Evolutionary conservation across 345 rosid species (phyloP).

Genomic region (Capsella bursapastoris): DNA sequence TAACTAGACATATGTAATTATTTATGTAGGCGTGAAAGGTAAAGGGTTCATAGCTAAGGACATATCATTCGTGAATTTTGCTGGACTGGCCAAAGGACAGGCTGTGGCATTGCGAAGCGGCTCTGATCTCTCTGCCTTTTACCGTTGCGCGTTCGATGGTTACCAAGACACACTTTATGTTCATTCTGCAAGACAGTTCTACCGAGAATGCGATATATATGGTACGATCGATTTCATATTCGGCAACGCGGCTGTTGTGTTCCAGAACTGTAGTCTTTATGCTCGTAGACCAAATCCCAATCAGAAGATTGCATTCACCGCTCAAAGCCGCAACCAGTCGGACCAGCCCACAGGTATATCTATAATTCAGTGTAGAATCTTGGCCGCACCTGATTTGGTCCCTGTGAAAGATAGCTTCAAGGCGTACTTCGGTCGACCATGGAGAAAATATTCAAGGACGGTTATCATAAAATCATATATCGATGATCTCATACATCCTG

Average conservation of each 20-base stretch:
- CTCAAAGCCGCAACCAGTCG: slow-evolving; percentile 71
- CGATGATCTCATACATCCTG: slow-evolving; percentile 69
- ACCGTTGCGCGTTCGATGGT: slow-evolving; percentile 65
- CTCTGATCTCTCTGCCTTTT: slow-evolving; percentile 73
- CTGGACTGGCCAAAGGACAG: slow-evolving; percentile 74
- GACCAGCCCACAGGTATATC: slow-evolving; percentile 71
- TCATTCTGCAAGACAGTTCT: slow-evolving; percentile 72
- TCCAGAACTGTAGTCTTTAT: slow-evolving; percentile 70
- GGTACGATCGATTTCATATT: slow-evolving; percentile 81
- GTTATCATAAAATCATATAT: slow-evolving; percentile 56
- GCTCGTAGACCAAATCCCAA: slow-evolving; percentile 67
- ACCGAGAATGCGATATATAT: slow-evolving; percentile 72
- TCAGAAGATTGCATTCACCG: slow-evolving; percentile 67
- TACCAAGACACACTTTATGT: slow-evolving; percentile 85
- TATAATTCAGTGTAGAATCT: slow-evolving; percentile 60
- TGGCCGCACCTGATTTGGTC: slow-evolving; percentile 67
- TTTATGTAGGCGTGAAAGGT: slow-evolving; percentile 63
- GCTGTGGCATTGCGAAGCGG: slow-evolving; percentile 76
- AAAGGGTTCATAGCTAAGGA: slow-evolving; percentile 69
- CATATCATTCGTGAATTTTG: slow-evolving; percentile 67
- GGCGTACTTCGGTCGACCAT: slow-evolving; percentile 79
- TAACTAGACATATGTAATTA: neutral
- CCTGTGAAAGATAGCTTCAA: slow-evolving; percentile 54
- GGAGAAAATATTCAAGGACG: slow-evolving; percentile 80
- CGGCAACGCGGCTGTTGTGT: slow-evolving; percentile 74